Conservation (phyloP, 805 yeast species). For the Lipomyces mesembrius region DNA sequence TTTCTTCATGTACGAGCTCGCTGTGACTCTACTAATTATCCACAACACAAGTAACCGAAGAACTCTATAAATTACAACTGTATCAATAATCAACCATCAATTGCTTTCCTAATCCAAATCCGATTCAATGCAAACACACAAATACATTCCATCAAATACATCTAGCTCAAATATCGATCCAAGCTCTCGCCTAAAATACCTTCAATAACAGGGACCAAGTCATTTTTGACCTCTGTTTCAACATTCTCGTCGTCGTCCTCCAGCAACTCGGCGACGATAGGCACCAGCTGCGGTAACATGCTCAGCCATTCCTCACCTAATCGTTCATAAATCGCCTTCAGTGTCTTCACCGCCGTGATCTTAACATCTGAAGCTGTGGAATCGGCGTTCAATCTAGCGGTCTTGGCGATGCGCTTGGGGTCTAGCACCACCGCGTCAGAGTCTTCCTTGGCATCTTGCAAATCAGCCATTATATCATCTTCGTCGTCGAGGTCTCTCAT, state of each 20-base stretch:
- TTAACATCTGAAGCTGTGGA: slow-evolving; percentile 46
- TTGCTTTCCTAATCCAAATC: background rate
- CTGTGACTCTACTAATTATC: background rate
- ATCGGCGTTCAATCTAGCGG: slow-evolving; percentile 25
- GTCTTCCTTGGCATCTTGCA: slow-evolving; percentile 12
- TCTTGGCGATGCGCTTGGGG: slow-evolving; percentile 24
- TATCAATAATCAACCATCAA: background rate
- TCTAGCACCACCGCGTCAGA: slow-evolving; percentile 9
- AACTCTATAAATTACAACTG: background rate
- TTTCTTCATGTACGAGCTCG: background rate
- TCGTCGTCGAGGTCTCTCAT: slow-evolving; percentile 66
- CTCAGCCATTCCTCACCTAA: slow-evolving; percentile 95
- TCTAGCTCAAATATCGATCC: slow-evolving; percentile 53
- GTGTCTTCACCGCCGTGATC: slow-evolving; percentile 77
- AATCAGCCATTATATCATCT: slow-evolving; percentile 48
- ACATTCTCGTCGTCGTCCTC: slow-evolving; percentile 96
- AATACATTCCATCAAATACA: background rate
- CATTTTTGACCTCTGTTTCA: slow-evolving; percentile 86
- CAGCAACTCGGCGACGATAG: slow-evolving; percentile 89
- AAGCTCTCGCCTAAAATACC: slow-evolving; percentile 92
- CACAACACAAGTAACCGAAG: background rate
- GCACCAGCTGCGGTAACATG: slow-evolving; percentile 90
- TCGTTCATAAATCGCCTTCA: slow-evolving; percentile 82
- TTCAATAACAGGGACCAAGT: slow-evolving; percentile 88
- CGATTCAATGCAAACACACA: background rate